These are phyloP conservation scores for Rubroshorea leprosula DNA, from an alignment of 345 rosid species.

Conservation along the genomic window DNA sequence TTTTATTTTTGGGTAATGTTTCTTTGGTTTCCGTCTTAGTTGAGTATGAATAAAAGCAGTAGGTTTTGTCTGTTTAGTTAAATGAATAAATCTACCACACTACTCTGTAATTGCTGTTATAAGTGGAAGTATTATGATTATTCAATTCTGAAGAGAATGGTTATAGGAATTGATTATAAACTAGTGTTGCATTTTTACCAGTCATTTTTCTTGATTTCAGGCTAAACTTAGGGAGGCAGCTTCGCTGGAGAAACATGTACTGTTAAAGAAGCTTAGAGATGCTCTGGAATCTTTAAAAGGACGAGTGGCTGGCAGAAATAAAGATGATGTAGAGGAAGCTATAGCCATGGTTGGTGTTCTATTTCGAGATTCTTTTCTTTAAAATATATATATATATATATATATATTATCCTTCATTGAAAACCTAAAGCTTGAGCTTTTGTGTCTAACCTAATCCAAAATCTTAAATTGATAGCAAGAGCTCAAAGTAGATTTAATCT, in stretches of 20 bases:
- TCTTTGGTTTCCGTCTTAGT: too few species aligned
- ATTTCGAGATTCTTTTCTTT: not conserved
- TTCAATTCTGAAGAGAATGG: slow-evolving; percentile 5
- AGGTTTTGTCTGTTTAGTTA: too few species aligned
- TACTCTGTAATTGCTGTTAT: slow-evolving; percentile 1
- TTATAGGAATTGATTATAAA: slow-evolving; percentile 8
- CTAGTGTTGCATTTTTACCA: not conserved
- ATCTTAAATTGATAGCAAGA: too few species aligned
- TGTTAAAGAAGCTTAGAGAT: slow-evolving; percentile 94
- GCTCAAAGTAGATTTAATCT: too few species aligned
- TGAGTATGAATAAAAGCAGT: too few species aligned
- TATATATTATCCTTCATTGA: too few species aligned
- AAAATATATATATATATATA: too few species aligned
- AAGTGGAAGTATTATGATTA: slow-evolving; percentile 4
- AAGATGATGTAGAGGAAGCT: slow-evolving; percentile 95
- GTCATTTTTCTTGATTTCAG: slow-evolving; percentile 39
- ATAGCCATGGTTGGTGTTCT: slow-evolving; percentile 69
- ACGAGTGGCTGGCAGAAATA: slow-evolving; percentile 85
- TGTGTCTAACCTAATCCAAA: not conserved
- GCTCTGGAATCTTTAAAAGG: slow-evolving; percentile 85
- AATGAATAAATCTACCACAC: not conserved
- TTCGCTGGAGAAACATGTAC: slow-evolving; percentile 94
- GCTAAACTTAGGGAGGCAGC: slow-evolving; percentile 88
- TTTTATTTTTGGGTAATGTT: too few species aligned
- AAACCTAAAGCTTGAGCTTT: too few species aligned